Evolutionary conservation across 2,329 filamentous ascomycete genomes (phyloP), one percentile per base, ranked within the genome.

Genomic region (Aspergillus neoniger): DNA sequence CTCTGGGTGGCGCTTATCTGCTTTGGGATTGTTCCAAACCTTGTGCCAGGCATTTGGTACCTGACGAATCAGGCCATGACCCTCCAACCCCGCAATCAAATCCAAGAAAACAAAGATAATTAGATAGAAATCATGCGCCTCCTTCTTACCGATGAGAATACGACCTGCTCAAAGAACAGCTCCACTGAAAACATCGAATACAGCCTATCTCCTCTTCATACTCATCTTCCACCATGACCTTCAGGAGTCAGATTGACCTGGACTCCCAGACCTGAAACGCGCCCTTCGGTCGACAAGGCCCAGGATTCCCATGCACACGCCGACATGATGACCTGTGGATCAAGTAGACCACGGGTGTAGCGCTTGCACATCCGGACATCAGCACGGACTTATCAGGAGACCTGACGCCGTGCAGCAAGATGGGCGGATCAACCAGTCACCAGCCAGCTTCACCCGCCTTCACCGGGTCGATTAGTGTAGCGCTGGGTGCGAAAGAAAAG

Each of bases 341-440:
- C 58, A 58, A 43, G 15, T 17, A 39, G 28, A 19, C 41, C 50
- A 39, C 36, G 48, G 54, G 39, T 56, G 54, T 55, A 55, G 55
- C 58, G 55, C 55, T 36, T 43, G 32, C 48, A 43, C 58, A 51
- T 57, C 36, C 50, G 59, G n/a, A 57, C 44, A 57, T 44, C 54
- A 62, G 59, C 63, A 52, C 62, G 58, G 53, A 44, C 65, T 61
- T 57, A 59, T 67, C 66, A 68, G 65, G 47, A 67, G 64, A 68
- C 66, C 63, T 19, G 58, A 49, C 58, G 38, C 55, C 19, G 55
- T 59, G 53, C 44, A 55, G 39, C 48, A 53, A 59, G 53, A 53
- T 52, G 48, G 39, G 28, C 43, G 30, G 19, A 14, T 30, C 50
- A 49, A 32, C 61, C 61, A 61, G 56, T 58, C 38, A 55, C 36